phyloP scores from a whole-genome alignment of 2,329 filamentous ascomycete genomes.

The Dothideomycetidae sp. region DNA sequence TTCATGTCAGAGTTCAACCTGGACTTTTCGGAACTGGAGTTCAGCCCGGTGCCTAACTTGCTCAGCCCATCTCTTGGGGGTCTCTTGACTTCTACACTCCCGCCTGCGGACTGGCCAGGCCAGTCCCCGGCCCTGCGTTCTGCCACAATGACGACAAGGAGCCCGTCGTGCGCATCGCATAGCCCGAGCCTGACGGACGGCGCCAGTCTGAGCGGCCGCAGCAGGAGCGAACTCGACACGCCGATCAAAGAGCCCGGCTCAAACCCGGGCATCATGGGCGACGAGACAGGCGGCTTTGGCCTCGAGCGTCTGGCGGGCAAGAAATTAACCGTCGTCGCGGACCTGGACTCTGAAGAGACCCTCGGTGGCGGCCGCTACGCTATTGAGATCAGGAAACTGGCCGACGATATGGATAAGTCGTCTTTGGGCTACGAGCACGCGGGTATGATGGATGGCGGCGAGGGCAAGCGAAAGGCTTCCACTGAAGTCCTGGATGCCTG shows the following conservation, averaged over 20 bases:
- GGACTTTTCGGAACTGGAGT: constrained; percentile 10
- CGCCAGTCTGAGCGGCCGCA: constrained; percentile 3
- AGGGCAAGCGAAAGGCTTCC: constrained; percentile 9
- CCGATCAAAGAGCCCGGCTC: constrained; percentile 3
- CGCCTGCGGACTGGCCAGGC: neutral
- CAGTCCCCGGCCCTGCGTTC: too few relatives aligned
- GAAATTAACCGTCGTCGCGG: constrained; percentile 6
- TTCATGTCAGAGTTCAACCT: constrained; percentile 11
- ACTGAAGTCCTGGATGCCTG: constrained; percentile 11
- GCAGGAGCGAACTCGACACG: constrained; percentile 8
- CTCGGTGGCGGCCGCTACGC: neutral
- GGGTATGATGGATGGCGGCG: constrained; percentile 5
- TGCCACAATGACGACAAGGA: constrained; percentile 8
- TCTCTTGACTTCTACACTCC: neutral
- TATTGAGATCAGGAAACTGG: neutral
- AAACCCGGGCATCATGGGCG: neutral
- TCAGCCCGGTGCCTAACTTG: neutral
- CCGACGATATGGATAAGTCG: constrained; percentile 2
- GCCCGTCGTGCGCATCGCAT: constrained; percentile 5
- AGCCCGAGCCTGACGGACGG: constrained; percentile 6
- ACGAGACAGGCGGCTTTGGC: too few relatives aligned
- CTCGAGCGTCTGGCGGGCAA: constrained; percentile 6
- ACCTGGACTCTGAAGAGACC: constrained; percentile 1
- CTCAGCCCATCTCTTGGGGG: neutral
- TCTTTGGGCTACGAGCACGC: constrained; percentile 2